Conservation (phyloP, 2,329 filamentous ascomycete genomes). For the Ascochyta pisi region DNA sequence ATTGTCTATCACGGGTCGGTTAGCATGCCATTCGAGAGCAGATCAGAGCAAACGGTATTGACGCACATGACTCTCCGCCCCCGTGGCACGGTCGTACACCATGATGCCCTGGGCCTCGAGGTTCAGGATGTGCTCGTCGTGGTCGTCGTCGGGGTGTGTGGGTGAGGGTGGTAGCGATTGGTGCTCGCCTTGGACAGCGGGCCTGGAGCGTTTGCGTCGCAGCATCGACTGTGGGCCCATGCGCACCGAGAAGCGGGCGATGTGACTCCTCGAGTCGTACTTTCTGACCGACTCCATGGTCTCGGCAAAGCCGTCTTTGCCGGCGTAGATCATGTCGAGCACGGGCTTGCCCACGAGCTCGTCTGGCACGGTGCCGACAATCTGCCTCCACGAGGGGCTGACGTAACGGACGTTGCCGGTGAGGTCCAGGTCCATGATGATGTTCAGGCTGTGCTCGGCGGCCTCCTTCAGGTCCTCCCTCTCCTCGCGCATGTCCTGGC, state of each 20-base stretch:
- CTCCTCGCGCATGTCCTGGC: conserved; percentile 90
- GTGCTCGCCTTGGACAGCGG: conserved; percentile 36
- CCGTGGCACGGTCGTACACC: conserved; percentile 89
- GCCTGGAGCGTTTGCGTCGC: conserved; percentile 37
- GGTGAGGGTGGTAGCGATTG: conserved; percentile 42
- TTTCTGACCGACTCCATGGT: conserved; percentile 83
- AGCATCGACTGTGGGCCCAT: conserved; percentile 48
- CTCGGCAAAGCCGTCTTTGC: conserved; percentile 80
- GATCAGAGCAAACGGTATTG: background rate
- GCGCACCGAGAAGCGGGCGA: conserved; percentile 57
- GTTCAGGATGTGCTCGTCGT: conserved; percentile 67
- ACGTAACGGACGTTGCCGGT: conserved; percentile 94
- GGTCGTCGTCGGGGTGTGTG: conserved; percentile 31
- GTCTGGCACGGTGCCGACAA: conserved; percentile 80
- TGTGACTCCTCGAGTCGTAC: conserved; percentile 91
- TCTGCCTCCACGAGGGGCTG: conserved; percentile 92
- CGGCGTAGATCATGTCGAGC: conserved; percentile 79
- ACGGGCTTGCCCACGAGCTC: conserved; percentile 79
- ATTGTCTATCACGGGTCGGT: conserved; percentile 72
- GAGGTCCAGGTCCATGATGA: conserved; percentile 91
- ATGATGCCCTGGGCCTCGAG: conserved; percentile 98
- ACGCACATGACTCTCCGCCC: conserved; percentile 87
- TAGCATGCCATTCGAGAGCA: conserved; percentile 19
- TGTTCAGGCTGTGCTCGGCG: conserved; percentile 94
- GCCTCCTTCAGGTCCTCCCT: conserved; percentile 93